phyloP scores from a whole-genome alignment of 192 early-diverging fungal genomes.

The Obelidium mucronatum region DNA sequence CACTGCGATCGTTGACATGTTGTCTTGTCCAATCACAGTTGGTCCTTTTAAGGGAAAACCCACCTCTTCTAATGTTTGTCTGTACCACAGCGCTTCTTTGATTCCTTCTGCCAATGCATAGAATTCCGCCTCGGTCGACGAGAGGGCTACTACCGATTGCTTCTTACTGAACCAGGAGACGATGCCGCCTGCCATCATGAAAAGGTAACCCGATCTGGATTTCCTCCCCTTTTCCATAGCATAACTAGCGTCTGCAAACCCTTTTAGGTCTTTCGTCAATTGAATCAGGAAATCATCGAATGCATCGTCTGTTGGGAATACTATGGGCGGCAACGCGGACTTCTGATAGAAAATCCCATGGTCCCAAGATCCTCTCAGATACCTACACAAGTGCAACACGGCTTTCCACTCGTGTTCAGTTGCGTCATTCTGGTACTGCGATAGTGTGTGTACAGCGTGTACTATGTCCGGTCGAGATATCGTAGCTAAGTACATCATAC shows the following conservation, averaged over 20 bases:
- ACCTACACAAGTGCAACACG: slow-evolving; percentile 9
- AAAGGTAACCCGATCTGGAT: neutral
- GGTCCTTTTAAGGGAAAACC: too few species aligned
- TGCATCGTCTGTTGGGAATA: neutral
- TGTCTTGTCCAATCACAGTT: slow-evolving; percentile 4
- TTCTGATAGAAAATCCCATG: slow-evolving; percentile 12
- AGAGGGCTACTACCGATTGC: too few species aligned
- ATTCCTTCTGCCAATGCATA: too few species aligned
- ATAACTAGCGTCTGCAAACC: slow-evolving; percentile 10
- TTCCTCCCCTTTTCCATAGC: too few species aligned
- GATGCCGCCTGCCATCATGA: slow-evolving; percentile 17
- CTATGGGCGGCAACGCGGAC: neutral
- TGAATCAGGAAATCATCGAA: neutral
- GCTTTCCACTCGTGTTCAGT: slow-evolving; percentile 4
- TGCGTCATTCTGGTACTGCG: slow-evolving; percentile 3
- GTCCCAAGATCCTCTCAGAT: slow-evolving; percentile 17
- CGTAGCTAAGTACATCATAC: too few species aligned
- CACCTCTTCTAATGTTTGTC: too few species aligned
- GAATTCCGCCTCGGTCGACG: too few species aligned
- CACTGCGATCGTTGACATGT: slow-evolving; percentile 22
- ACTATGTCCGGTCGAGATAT: neutral
- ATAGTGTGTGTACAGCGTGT: neutral
- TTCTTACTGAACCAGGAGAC: too few species aligned
- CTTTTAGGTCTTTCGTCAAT: neutral
- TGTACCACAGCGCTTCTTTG: too few species aligned